These are phyloP conservation scores for Cupressus sempervirens DNA, from an alignment of 75 land plant species.

Conservation along the genomic window DNA sequence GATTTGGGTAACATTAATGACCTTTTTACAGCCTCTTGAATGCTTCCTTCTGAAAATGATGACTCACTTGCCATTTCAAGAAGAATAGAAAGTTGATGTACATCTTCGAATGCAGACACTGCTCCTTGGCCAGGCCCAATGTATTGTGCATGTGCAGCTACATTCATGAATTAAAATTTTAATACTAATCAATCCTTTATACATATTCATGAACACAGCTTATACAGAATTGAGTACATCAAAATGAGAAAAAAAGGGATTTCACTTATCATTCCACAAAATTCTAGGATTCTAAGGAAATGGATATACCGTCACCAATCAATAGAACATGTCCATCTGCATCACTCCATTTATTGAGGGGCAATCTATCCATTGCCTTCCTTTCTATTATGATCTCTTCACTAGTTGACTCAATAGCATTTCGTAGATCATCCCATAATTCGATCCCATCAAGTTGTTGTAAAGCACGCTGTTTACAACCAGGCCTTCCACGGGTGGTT, in stretches of 20 bases:
- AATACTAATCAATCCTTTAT: not conserved
- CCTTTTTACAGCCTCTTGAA: slow-evolving; percentile 8
- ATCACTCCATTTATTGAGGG: slow-evolving; percentile 16
- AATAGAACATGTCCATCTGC: slow-evolving; percentile 4
- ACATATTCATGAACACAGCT: not conserved
- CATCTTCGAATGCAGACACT: slow-evolving; percentile 31
- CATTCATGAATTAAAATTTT: not conserved
- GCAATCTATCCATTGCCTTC: slow-evolving; percentile 10
- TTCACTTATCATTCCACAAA: too few relatives aligned
- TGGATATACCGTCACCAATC: slow-evolving; percentile 17
- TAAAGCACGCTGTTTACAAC: slow-evolving; percentile 3
- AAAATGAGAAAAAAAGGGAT: not conserved
- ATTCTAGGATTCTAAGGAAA: too few relatives aligned
- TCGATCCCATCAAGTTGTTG: not conserved
- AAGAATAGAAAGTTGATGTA: slow-evolving; percentile 28
- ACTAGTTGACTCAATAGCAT: not conserved
- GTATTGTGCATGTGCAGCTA: slow-evolving; percentile 30
- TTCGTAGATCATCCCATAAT: not conserved
- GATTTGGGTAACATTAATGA: not conserved
- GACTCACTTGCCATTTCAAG: slow-evolving; percentile 18
- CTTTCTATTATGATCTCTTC: slow-evolving; percentile 3
- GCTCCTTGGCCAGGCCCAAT: slow-evolving; percentile 30
- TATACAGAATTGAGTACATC: not conserved
- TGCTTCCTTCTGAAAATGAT: not conserved
- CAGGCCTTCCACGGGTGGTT: not conserved